These are phyloP conservation scores for Lecanoromycetidae sp. DNA, from an alignment of 2,329 filamentous ascomycete genomes.

Conservation along the genomic window DNA sequence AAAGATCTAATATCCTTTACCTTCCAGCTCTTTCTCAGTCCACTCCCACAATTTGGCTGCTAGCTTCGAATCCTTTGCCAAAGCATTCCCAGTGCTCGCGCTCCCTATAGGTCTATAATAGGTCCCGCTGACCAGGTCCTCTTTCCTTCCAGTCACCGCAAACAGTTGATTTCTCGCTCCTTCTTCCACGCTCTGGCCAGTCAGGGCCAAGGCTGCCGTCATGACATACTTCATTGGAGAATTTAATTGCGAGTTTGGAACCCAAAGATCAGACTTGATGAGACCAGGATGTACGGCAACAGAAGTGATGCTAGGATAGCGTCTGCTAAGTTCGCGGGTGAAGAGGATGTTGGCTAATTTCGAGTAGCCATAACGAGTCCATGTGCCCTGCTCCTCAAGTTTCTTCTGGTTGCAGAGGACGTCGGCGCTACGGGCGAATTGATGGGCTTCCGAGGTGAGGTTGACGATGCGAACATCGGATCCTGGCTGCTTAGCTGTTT, in stretches of 20 bases:
- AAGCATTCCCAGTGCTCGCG: background rate
- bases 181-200: background rate
- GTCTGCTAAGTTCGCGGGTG: constrained; percentile 30
- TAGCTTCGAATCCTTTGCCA: constrained; percentile 6
- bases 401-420: constrained; percentile 19
- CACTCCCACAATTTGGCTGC: constrained; percentile 14
- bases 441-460: constrained; percentile 20
- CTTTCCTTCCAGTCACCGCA: constrained; percentile 11
- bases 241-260: constrained; percentile 7
- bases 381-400: constrained; percentile 12
- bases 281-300: constrained; percentile 39
- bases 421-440: constrained; percentile 21
- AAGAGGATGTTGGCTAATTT: constrained; percentile 42
- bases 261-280: constrained; percentile 33
- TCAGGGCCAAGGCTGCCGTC: background rate
- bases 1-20: constrained; percentile 4
- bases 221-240: constrained; percentile 1
- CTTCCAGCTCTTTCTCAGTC: constrained; percentile 15
- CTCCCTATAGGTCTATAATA: constrained; percentile 13
- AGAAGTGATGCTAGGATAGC: constrained; percentile 34
- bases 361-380: constrained; percentile 35
- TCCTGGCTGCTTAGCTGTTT: constrained; percentile 28
- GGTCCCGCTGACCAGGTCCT: constrained; percentile 9
- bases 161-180: constrained; percentile 16
- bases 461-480: constrained; percentile 37